A percentile compares a stretch with the other conserved stretches of the same genome.
phyloP scores from a whole-genome alignment of 2,329 filamentous ascomycete genomes.

The Calonectria henricotiae region DNA sequence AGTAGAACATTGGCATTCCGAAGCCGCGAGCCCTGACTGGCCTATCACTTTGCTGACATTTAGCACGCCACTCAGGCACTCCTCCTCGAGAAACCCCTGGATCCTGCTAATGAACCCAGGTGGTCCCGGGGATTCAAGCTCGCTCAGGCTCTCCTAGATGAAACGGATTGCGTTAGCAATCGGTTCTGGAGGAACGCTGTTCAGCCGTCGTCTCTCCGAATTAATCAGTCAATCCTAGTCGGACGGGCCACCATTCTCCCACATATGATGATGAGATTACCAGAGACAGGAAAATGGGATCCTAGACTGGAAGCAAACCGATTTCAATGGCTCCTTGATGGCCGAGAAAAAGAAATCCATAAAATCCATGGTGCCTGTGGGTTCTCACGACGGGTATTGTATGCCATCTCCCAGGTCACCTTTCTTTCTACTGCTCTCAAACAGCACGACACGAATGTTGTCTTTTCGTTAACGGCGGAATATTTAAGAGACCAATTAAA shows the following conservation, averaged over 20 bases:
- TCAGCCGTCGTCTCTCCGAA: not conserved
- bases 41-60: not conserved
- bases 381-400: not conserved
- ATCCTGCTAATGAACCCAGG: not conserved
- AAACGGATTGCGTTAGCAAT: not conserved
- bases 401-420: not conserved
- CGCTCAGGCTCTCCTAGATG: not conserved
- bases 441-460: not conserved
- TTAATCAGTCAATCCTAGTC: not conserved
- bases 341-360: not conserved
- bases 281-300: not conserved
- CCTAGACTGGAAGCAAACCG: not conserved
- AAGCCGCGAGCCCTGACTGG: no score
- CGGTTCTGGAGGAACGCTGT: no score
- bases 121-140: constrained; percentile 10
- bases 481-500: not conserved
- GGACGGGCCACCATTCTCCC: constrained; percentile 6
- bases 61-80: not conserved
- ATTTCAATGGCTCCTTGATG: constrained; percentile 2
- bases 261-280: not conserved
- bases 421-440: constrained; percentile 10
- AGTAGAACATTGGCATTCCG: not conserved
- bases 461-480: not conserved
- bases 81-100: not conserved
- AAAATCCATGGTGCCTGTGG: constrained; percentile 8